phyloP scores from a whole-genome alignment of 371 early-diverging fungal species.

The Mucor indicus region DNA sequence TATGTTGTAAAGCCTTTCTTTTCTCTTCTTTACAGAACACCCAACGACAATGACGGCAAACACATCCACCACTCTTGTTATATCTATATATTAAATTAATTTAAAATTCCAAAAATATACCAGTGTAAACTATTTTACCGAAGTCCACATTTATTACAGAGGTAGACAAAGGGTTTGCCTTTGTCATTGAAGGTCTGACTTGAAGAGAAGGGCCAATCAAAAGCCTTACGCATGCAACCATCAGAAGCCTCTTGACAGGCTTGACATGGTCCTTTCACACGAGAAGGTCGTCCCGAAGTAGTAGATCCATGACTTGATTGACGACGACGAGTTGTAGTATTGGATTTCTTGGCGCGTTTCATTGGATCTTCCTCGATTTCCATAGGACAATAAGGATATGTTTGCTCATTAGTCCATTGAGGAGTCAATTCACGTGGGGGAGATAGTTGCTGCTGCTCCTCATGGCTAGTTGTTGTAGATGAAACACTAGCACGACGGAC shows the following conservation, averaged over 20 bases:
- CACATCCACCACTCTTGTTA: constrained; percentile 43
- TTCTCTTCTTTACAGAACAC: constrained; percentile 52
- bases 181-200: constrained; percentile 33
- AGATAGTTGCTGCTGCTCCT: not conserved
- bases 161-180: constrained; percentile 44
- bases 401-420: too few relatives aligned
- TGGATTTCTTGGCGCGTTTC: not conserved
- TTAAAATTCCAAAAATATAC: too few relatives aligned
- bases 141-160: constrained; percentile 51
- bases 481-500: not conserved
- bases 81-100: constrained; percentile 22
- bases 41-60: constrained; percentile 48
- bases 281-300: constrained; percentile 24
- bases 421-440: not conserved
- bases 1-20: constrained; percentile 41
- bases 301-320: constrained; percentile 6
- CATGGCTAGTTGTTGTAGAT: not conserved
- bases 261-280: constrained; percentile 46
- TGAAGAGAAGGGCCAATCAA: constrained; percentile 44
- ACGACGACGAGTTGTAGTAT: not conserved
- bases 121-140: constrained; percentile 9
- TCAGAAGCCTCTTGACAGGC: constrained; percentile 46
- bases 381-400: too few relatives aligned
- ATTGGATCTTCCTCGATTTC: not conserved
- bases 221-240: constrained; percentile 52